phyloP scores from a whole-genome alignment of 1,284 basidiomycete species.

The Pholiota adiposa region DNA sequence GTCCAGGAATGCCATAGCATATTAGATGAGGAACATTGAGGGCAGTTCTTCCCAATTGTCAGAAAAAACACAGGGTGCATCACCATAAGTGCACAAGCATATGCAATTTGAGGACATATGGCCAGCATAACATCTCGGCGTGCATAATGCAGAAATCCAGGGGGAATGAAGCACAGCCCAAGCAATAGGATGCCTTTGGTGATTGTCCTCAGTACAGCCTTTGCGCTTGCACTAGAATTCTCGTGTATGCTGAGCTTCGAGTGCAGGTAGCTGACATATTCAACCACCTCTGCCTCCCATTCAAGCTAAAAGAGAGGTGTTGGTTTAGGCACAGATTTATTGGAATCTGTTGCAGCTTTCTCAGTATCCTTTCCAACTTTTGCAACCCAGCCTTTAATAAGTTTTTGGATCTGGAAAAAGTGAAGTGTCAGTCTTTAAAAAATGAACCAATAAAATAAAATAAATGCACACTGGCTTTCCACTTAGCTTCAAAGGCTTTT shows the following conservation, averaged over 20 bases:
- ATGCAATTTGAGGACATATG: conserved; percentile 1
- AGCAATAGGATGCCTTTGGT: conserved; percentile 7
- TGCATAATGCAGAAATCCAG: conserved; percentile 4
- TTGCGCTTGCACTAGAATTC: neutral
- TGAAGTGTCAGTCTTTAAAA: too few species aligned
- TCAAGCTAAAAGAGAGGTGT: neutral
- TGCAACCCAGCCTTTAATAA: too few species aligned
- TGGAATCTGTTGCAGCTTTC: neutral
- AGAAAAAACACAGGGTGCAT: conserved; percentile 7
- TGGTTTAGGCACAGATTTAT: neutral
- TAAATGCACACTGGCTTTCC: neutral
- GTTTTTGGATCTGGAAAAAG: too few species aligned
- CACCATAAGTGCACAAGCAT: neutral
- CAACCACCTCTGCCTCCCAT: conserved; percentile 14
- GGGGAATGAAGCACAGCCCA: conserved; percentile 9
- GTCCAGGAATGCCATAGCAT: conserved; percentile 10
- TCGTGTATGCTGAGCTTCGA: conserved; percentile 1
- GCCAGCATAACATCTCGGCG: conserved; percentile 4
- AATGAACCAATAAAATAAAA: neutral
- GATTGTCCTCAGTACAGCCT: neutral
- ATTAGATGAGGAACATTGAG: conserved; percentile 1
- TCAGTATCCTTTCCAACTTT: too few species aligned
- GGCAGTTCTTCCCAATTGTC: neutral
- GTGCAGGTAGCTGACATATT: conserved; percentile 11
- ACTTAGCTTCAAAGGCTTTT: neutral